Percentiles rank a stretch among this genome's conserved stretches.
Conservation (phyloP, 2,329 filamentous ascomycete genomes). For the Fusarium tupiense region DNA sequence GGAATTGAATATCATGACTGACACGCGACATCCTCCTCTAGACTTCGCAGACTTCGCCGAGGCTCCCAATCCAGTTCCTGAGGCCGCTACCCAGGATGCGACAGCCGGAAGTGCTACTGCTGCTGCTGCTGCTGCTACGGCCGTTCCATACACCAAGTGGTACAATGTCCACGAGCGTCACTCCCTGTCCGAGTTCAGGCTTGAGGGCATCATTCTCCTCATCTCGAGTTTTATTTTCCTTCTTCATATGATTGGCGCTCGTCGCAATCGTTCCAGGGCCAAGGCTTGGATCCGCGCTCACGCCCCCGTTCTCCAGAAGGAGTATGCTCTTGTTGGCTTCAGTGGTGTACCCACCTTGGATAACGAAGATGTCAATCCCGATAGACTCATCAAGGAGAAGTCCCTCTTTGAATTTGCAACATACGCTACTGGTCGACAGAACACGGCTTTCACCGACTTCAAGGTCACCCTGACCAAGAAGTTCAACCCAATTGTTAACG, state of each 20-base stretch:
- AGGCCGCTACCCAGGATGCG: conserved; percentile 58
- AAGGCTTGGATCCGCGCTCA: conserved; percentile 83
- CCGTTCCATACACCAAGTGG: conserved; percentile 87
- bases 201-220: conserved; percentile 83
- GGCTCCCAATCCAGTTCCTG: conserved; percentile 72
- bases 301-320: conserved; percentile 74
- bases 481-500: conserved; percentile 77
- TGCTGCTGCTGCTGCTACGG: conserved; percentile 57
- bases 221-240: conserved; percentile 78
- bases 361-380: conserved; percentile 49
- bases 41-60: conserved; percentile 95
- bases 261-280: conserved; percentile 82
- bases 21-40: conserved; percentile 51
- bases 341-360: conserved; percentile 63
- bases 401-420: conserved; percentile 85
- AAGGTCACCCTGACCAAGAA: conserved; percentile 84
- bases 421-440: conserved; percentile 92
- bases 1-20: conserved; percentile 32
- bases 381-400: conserved; percentile 79
- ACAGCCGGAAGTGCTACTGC: conserved; percentile 58
- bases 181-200: conserved; percentile 82
- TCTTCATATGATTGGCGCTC: conserved; percentile 83
- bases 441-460: conserved; percentile 89
- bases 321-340: conserved; percentile 91
- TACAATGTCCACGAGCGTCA: conserved; percentile 96